Evolutionary conservation across 805 yeast genomes (phyloP).

Genomic region (Metschnikowia vanudenii): DNA sequence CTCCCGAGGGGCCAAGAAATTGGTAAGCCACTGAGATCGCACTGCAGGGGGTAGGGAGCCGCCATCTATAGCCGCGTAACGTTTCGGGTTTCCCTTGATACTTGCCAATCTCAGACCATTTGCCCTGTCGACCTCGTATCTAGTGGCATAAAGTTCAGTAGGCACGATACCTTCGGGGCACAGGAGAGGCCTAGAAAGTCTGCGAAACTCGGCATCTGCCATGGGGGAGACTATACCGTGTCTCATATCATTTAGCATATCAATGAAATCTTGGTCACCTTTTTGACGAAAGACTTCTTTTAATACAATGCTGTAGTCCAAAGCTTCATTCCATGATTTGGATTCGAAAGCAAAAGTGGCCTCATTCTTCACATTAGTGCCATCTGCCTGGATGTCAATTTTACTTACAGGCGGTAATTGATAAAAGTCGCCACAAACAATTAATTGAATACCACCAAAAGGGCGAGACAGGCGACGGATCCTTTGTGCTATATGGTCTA

Average conservation of each 20-base stretch:
- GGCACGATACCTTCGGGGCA: constrained; percentile 80
- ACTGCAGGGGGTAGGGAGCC: constrained; percentile 30
- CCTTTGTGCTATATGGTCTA: constrained; percentile 64
- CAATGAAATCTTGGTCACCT: constrained; percentile 72
- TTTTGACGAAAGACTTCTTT: constrained; percentile 85
- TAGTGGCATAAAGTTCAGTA: constrained; percentile 84
- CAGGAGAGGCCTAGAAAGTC: constrained; percentile 54
- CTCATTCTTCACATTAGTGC: constrained; percentile 18
- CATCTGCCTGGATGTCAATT: constrained; percentile 25
- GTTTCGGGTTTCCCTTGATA: constrained; percentile 46
- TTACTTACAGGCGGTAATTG: constrained; percentile 88
- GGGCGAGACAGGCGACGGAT: constrained; percentile 56
- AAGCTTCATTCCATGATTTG: constrained; percentile 60
- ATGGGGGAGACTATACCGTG: constrained; percentile 58
- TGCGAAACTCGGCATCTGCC: constrained; percentile 48
- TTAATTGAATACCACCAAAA: constrained; percentile 91
- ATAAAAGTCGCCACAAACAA: constrained; percentile 92
- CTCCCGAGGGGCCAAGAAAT: constrained; percentile 20
- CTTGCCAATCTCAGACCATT: constrained; percentile 44
- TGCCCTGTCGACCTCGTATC: constrained; percentile 79
- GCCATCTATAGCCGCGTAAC: constrained; percentile 44
- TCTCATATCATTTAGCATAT: constrained; percentile 78
- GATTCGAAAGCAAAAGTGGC: constrained; percentile 73
- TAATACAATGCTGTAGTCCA: constrained; percentile 66
- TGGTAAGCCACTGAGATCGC: constrained; percentile 11